Conservation (phyloP, 257 asterid species). For the Catharanthus roseus region DNA sequence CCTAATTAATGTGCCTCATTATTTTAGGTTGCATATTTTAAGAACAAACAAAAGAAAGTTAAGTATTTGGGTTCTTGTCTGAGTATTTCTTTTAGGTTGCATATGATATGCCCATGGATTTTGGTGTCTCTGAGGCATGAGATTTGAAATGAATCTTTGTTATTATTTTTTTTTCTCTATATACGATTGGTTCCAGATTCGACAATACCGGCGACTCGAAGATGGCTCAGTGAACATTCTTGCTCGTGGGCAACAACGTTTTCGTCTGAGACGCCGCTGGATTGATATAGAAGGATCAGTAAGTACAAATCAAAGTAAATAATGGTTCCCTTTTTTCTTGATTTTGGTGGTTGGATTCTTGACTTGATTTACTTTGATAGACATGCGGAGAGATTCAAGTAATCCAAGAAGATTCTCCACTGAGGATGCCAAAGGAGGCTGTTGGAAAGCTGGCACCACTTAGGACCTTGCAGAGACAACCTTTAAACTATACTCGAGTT, state of each 20-base stretch:
- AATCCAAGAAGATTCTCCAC: constrained; percentile 79
- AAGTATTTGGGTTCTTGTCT: not conserved
- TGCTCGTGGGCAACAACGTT: constrained; percentile 92
- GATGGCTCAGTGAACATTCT: constrained; percentile 93
- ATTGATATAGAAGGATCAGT: constrained; percentile 80
- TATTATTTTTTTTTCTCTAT: constrained; percentile 10
- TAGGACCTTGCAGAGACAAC: constrained; percentile 37
- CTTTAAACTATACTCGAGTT: constrained; percentile 24
- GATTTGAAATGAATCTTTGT: constrained; percentile 11
- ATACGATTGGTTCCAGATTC: constrained; percentile 49
- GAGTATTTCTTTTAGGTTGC: not conserved
- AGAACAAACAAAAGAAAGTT: not conserved
- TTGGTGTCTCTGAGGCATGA: not conserved
- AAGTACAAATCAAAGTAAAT: constrained; percentile 27
- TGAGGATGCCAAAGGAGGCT: constrained; percentile 79
- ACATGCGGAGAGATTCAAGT: constrained; percentile 80
- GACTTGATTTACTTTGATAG: constrained; percentile 32
- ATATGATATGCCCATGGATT: not conserved
- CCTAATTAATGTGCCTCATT: too few species aligned
- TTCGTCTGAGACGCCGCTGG: constrained; percentile 80
- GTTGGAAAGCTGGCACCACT: constrained; percentile 65
- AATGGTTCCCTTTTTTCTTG: constrained; percentile 12
- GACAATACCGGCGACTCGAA: constrained; percentile 79
- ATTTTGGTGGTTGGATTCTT: constrained; percentile 8
- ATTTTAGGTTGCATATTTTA: not conserved